Conservation (phyloP, 202 grass and related monocot species). For the Eragrostis tef region DNA sequence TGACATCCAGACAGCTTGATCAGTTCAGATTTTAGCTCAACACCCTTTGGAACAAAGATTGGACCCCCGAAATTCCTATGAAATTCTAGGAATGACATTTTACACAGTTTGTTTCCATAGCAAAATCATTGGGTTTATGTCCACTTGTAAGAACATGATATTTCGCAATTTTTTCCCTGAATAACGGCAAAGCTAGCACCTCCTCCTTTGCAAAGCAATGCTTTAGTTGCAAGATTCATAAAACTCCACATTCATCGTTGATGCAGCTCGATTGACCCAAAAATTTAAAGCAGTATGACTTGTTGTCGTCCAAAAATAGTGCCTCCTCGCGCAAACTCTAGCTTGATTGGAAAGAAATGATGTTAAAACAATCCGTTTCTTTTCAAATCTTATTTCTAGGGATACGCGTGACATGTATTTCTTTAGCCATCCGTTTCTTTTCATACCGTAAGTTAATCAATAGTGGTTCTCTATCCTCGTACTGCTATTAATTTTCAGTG, state of each 20-base stretch:
- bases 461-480: background rate
- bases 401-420: background rate
- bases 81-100: too few relatives aligned
- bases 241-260: background rate
- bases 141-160: background rate
- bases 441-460: too few relatives aligned
- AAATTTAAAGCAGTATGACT: constrained; percentile 34
- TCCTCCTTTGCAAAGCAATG: constrained; percentile 5
- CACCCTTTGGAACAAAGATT: too few relatives aligned
- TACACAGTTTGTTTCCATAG: background rate
- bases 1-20: too few relatives aligned
- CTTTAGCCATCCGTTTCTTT: background rate
- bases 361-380: too few relatives aligned
- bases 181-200: background rate
- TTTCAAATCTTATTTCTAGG: background rate
- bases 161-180: background rate
- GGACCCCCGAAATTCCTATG: too few relatives aligned
- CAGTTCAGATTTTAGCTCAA: too few relatives aligned
- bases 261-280: constrained; percentile 22
- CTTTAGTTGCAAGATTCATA: too few relatives aligned
- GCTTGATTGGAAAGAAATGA: constrained; percentile 38
- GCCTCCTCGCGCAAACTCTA: constrained; percentile 14
- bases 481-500: background rate
- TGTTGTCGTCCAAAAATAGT: constrained; percentile 15
- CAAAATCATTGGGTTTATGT: background rate